Evolutionary conservation across 2,329 filamentous ascomycete genomes (phyloP).

Genomic region (Lojkania enalia): DNA sequence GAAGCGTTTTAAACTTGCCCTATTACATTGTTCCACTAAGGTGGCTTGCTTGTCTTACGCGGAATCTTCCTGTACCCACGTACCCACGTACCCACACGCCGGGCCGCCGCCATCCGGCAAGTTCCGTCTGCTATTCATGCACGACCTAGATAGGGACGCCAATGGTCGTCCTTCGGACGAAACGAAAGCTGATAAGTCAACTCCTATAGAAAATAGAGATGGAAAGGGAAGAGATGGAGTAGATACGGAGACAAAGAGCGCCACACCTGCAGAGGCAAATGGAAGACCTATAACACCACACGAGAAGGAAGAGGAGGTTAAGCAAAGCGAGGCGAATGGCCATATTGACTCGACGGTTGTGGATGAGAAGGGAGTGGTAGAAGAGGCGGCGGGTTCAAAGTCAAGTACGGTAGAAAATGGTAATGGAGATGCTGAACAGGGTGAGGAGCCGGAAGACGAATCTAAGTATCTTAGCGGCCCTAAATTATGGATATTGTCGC

Average conservation of each 20-base stretch:
- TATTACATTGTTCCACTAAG: no score
- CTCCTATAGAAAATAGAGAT: not conserved
- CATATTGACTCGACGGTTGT: not conserved
- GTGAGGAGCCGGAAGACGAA: conserved; percentile 37
- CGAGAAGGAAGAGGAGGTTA: not conserved
- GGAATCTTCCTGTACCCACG: no score
- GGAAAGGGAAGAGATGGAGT: not conserved
- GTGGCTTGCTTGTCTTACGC: no score
- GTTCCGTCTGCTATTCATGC: conserved; percentile 12
- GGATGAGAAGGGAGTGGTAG: not conserved
- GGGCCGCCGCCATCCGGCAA: conserved; percentile 9
- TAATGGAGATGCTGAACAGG: conserved; percentile 1
- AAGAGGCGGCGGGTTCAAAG: conserved; percentile 7
- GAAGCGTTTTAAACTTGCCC: no score
- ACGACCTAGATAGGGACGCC: not conserved
- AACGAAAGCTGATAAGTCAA: not conserved
- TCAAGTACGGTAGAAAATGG: conserved; percentile 1
- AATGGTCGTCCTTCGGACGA: conserved; percentile 1
- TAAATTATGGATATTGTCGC: conserved; percentile 38
- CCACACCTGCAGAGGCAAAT: not conserved
- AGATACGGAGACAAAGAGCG: not conserved
- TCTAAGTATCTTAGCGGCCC: conserved; percentile 40
- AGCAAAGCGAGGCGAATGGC: not conserved
- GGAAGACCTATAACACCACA: not conserved
- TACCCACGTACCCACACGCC: conserved; percentile 7